Conservation (phyloP, 495 filamentous ascomycete species). For the Hyaloscypha variabilis region DNA sequence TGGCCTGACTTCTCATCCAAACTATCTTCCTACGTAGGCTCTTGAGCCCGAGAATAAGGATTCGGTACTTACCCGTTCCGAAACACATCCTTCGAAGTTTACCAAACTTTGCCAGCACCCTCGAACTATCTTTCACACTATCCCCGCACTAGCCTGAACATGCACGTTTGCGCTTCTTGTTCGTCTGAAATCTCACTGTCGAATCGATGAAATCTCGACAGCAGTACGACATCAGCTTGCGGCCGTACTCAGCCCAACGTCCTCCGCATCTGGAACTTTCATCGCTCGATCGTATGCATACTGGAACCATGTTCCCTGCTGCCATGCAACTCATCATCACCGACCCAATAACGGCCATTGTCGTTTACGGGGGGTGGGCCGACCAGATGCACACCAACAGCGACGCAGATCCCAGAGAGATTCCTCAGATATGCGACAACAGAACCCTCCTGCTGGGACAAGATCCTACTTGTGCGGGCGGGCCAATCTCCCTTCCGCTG, state of each 20-base stretch:
- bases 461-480: background rate
- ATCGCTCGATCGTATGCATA: background rate
- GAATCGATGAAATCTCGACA: background rate
- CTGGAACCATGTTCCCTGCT: background rate
- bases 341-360: background rate
- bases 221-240: background rate
- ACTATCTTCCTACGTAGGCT: no score
- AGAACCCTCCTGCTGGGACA: background rate
- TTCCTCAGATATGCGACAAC: background rate
- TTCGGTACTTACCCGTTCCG: background rate
- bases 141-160: background rate
- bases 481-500: background rate
- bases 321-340: background rate
- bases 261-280: background rate
- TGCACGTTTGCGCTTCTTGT: background rate
- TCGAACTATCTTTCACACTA: background rate
- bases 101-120: background rate
- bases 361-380: background rate
- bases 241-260: background rate
- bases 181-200: background rate
- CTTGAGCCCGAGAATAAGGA: no score
- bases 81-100: background rate
- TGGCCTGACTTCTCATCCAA: background rate
- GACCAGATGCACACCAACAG: background rate
- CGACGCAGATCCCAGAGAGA: background rate